These are phyloP conservation scores for Chaetomidium leptoderma DNA, from an alignment of 495 filamentous ascomycete genomes.

Conservation along the genomic window DNA sequence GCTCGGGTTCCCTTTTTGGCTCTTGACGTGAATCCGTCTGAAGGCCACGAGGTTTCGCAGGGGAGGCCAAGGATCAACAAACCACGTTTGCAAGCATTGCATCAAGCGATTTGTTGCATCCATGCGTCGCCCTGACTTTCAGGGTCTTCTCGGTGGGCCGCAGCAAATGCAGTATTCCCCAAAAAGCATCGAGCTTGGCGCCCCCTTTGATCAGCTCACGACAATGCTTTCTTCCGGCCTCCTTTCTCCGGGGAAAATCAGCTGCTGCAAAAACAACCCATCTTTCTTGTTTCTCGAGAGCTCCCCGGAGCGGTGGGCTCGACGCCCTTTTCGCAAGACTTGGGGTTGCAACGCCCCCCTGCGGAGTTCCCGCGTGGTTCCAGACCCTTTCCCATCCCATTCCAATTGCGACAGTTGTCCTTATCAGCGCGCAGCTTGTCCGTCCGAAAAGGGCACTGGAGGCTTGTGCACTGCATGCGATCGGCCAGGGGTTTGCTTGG, in stretches of 20 bases:
- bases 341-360: neutral
- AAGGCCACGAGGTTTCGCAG: neutral
- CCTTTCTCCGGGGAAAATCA: neutral
- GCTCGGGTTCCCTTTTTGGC: conserved; percentile 8
- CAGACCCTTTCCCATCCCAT: neutral
- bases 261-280: neutral
- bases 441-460: neutral
- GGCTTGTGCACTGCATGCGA: neutral
- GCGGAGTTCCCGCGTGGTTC: neutral
- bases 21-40: too few species aligned
- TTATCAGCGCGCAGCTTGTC: neutral
- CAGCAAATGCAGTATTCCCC: conserved; percentile 3
- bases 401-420: neutral
- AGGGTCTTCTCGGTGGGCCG: neutral
- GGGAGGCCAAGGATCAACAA: neutral
- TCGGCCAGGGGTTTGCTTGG: neutral
- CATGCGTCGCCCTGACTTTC: neutral
- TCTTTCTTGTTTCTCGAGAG: neutral
- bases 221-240: neutral
- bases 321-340: neutral
- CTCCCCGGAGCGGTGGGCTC: neutral
- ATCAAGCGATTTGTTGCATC: neutral
- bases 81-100: too few species aligned
- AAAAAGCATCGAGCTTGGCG: too few species aligned
- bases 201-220: too few species aligned